Evolutionary conservation across 345 rosid species (phyloP).

Genomic region (Toxicodendron radicans): DNA sequence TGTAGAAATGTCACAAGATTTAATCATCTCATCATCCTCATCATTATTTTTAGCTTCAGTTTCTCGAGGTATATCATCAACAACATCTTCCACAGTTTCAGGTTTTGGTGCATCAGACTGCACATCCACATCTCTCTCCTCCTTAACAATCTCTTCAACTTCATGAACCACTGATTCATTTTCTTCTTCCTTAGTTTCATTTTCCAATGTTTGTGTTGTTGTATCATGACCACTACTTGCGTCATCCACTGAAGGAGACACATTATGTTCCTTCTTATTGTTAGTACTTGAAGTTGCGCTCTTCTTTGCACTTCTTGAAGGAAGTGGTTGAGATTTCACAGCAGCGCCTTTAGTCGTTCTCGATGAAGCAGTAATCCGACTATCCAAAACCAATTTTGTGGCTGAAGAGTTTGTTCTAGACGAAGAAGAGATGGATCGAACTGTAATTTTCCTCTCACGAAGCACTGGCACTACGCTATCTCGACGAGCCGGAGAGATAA

Average conservation of each 20-base stretch:
- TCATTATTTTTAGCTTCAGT: slow-evolving; percentile 11
- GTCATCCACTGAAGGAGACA: slow-evolving; percentile 15
- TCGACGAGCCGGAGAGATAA: slow-evolving; percentile 37
- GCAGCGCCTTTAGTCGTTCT: slow-evolving; percentile 24
- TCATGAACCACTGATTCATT: slow-evolving; percentile 28
- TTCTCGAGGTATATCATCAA: slow-evolving; percentile 4
- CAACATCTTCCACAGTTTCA: slow-evolving; percentile 22
- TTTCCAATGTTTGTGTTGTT: slow-evolving; percentile 13
- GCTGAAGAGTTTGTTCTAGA: slow-evolving; percentile 3
- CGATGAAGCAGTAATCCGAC: slow-evolving; percentile 21
- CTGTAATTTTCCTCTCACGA: slow-evolving; percentile 33
- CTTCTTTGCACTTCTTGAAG: slow-evolving; percentile 25
- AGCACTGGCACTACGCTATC: slow-evolving; percentile 25
- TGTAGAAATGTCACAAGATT: slow-evolving; percentile 11
- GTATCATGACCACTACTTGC: slow-evolving; percentile 15
- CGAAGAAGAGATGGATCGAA: slow-evolving; percentile 41
- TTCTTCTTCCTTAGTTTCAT: slow-evolving; percentile 28
- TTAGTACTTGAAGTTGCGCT: slow-evolving; percentile 10
- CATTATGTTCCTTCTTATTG: slow-evolving; percentile 20
- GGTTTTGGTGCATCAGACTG: slow-evolving; percentile 22
- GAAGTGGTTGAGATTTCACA: background rate
- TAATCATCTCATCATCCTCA: slow-evolving; percentile 37
- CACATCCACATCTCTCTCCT: slow-evolving; percentile 21
- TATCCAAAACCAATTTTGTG: slow-evolving; percentile 24
- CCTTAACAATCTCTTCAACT: slow-evolving; percentile 35